Evolutionary conservation across 306 rosid species (phyloP).

Genomic region (Prunus campanulata): DNA sequence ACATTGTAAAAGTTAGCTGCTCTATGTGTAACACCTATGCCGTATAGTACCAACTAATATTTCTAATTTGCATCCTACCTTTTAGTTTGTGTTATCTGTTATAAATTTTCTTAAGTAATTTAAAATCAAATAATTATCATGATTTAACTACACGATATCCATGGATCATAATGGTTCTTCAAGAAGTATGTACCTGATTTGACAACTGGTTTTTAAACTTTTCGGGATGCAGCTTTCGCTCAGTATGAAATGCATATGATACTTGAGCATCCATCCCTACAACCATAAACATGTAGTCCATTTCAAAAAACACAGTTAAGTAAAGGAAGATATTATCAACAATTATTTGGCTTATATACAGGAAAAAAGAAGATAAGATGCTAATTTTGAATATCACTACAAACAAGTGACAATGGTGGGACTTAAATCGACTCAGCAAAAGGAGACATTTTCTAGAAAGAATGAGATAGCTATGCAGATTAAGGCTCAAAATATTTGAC

Average conservation of each 20-base stretch:
- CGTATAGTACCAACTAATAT: not conserved
- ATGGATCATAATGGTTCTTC: not conserved
- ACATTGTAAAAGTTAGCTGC: not conserved
- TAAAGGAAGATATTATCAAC: not conserved
- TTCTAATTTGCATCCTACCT: not conserved
- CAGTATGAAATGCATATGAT: constrained; percentile 92
- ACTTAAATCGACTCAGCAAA: not conserved
- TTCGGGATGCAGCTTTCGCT: constrained; percentile 89
- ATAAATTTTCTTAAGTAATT: not conserved
- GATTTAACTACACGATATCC: not conserved
- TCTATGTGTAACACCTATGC: not conserved
- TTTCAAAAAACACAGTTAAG: constrained; percentile 1
- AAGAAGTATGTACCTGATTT: constrained; percentile 62
- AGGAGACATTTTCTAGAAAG: not conserved
- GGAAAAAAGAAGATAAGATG: not conserved
- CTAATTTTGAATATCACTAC: not conserved
- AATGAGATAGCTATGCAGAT: constrained; percentile 10
- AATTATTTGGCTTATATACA: not conserved
- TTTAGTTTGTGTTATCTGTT: not conserved
- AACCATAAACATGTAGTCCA: constrained; percentile 4
- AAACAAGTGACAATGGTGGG: not conserved
- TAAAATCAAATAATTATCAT: too few species aligned
- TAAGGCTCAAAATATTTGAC: constrained; percentile 18
- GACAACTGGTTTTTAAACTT: constrained; percentile 80
- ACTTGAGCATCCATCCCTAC: constrained; percentile 99